Base-by-base conservation (phyloP, 495 filamentous ascomycete species). In the Geoglossum glabrum region DNA sequence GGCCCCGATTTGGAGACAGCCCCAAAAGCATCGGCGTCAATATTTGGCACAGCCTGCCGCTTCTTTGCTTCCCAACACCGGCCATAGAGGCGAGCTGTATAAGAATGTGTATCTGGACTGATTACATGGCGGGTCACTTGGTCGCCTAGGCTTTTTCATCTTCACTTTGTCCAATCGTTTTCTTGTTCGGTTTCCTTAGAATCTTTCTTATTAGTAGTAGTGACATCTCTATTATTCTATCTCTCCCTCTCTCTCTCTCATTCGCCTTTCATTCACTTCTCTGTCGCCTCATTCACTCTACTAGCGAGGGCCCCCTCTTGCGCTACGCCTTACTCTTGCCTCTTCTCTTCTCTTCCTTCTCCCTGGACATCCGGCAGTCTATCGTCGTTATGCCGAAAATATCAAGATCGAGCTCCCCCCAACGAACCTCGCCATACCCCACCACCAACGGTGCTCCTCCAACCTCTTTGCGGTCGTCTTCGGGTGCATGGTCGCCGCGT, bases 401-500 rank as follows among this genome's bases (percentile, higher is more conserved):
- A 9, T 19, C 49, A 27, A 28, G 49, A 30, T 27, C 49, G 19
- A 52, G 25, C 49, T 27, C 49, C 8, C 28, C 49, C 9, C 49
- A 15, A 3, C 49, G 49, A 52, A 31, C 10, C 1, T 30, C 49
- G 1, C 49, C 49, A 28, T 52, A 52, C 28, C 49, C 49, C 15
- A 13, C 17, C 26, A 52, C 7, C 17, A 52, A 28, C 30, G 25
- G 25, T 13, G 23, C 49, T 52, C 49, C 23, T 28, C 23, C 21
- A 13, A 15, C 49, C 49, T 27, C 49, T 26, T 56, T 45, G 62
- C 73, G 75, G 19, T 71, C 76, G 25, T 75, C 75, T 23, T 73
- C 73, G 1, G 73, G 74, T 33, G 75, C 78, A 10, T 88, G 84
- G 84, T 75, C 76, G 26, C 68, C 74, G 15, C 70, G 76, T 33